Base-by-base conservation (phyloP, 768 basidiomycete species). In the Lentinula sp. region DNA sequence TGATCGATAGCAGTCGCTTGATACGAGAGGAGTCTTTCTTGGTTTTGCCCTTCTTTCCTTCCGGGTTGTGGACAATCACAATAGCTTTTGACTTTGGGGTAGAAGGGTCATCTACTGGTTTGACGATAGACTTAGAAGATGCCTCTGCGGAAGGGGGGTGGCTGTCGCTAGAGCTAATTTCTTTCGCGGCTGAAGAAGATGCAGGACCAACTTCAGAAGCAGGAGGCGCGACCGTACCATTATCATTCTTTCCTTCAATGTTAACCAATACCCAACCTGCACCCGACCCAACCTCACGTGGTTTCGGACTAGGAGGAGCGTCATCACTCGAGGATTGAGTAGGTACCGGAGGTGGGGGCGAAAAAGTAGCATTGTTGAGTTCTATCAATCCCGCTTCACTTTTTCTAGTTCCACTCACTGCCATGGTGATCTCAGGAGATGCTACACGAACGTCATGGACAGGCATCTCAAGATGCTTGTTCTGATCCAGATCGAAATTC, bases 261-360 rank as follows among this genome's bases (percentile, higher is more conserved):
- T 85, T 87, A 41, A 87, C 82, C 28, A 87, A 73, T 2, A 87
- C 86, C 86, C 86, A 87, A 28, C 86, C 86, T 66, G 83, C 74
- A 15, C 80, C 79, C 48, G 74, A 77, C 45, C 74, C 74, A 51
- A 72, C 73, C 61, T 67, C 65, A 56, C 66, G 68, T 32, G 66
- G 65, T 75, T 70, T 33, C 48, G 66, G 46, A 57, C 46, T 8
- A 20, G 46, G 12, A 20, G 18, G 4, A 39, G 7, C 16, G 18
- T 39, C n/a, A 7, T 67, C 61, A 56, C 62, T 57, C 58, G 55
- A 53, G 60, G 53, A n/a, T 53, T 43, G 12, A 37, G 61, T 65
- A 42, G 50, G 36, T 54, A 56, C 32, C 37, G 55, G 41, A 13
- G 39, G 55, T 33, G 53, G 53, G 3, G 55, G 55, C 55, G 55